A percentile compares a stretch with the other conserved stretches of the same genome.
phyloP scores from a whole-genome alignment of 441 rosid species.

The Populus tomentosa region DNA sequence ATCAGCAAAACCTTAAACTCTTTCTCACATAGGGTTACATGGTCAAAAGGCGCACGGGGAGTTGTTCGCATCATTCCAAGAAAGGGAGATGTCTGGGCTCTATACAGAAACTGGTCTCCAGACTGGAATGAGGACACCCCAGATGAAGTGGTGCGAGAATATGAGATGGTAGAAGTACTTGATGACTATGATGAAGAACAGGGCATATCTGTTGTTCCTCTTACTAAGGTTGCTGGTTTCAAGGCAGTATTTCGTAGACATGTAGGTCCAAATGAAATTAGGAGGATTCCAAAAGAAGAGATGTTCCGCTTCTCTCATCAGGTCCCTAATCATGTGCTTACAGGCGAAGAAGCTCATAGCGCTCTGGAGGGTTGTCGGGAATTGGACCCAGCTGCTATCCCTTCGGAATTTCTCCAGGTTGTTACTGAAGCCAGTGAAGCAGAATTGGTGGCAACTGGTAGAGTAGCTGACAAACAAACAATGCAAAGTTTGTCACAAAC shows the following conservation, averaged over 20 bases:
- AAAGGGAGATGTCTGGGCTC: conserved; percentile 90
- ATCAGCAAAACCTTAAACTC: conserved; percentile 48
- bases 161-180: conserved; percentile 92
- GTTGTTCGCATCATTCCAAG: conserved; percentile 60
- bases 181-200: conserved; percentile 60
- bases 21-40: conserved; percentile 79
- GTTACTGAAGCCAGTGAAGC: neutral
- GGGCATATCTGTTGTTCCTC: conserved; percentile 51
- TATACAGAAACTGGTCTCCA: conserved; percentile 87
- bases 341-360: conserved; percentile 66
- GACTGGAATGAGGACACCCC: conserved; percentile 72
- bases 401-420: neutral
- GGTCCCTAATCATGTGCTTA: conserved; percentile 72
- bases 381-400: conserved; percentile 35
- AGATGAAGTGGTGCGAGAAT: conserved; percentile 62
- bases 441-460: neutral
- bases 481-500: neutral
- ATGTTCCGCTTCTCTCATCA: conserved; percentile 94
- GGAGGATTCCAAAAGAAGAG: conserved; percentile 61
- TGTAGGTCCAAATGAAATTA: conserved; percentile 35
- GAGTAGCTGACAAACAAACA: neutral
- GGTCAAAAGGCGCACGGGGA: conserved; percentile 71
- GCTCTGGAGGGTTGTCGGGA: conserved; percentile 52
- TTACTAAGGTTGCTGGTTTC: conserved; percentile 68
- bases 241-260: conserved; percentile 59